A percentile compares a stretch with the other conserved stretches of the same genome.
These are phyloP conservation scores for Gaeumannomyces tritici DNA, from an alignment of 2,329 filamentous ascomycete species.

Conservation along the genomic window DNA sequence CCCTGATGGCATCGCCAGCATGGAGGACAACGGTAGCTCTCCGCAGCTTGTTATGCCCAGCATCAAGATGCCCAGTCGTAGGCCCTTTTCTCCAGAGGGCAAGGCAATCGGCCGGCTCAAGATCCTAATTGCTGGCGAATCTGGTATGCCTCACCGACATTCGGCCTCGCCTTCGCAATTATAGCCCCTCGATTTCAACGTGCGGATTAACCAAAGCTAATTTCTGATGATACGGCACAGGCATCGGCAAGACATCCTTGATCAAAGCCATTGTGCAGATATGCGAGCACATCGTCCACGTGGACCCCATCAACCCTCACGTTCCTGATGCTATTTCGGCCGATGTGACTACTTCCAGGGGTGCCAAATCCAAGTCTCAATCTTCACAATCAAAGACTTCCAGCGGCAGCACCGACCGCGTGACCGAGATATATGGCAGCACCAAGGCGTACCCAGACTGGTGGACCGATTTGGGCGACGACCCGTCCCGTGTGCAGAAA, in stretches of 20 bases:
- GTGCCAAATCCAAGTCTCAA: not conserved
- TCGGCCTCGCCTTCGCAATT: not conserved
- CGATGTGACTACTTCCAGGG: conserved; percentile 8
- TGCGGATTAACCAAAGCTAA: conserved; percentile 4
- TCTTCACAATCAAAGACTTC: conserved; percentile 7
- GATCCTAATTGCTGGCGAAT: conserved; percentile 73
- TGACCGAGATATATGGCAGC: conserved; percentile 67
- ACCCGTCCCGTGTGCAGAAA: conserved; percentile 33
- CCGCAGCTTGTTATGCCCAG: conserved; percentile 97
- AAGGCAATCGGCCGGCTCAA: conserved; percentile 80
- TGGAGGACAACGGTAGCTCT: conserved; percentile 38
- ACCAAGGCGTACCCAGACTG: conserved; percentile 80
- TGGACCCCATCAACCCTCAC: conserved; percentile 53
- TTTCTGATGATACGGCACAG: conserved; percentile 30
- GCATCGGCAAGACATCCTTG: conserved; percentile 79
- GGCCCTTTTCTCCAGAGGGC: conserved; percentile 83
- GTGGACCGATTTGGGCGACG: conserved; percentile 74
- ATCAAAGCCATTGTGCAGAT: conserved; percentile 79
- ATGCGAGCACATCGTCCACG: conserved; percentile 88
- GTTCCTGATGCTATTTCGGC: conserved; percentile 5
- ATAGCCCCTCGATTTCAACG: conserved; percentile 6
- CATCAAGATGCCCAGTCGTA: conserved; percentile 77
- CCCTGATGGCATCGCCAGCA: conserved; percentile 5
- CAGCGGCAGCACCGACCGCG: conserved; percentile 24
- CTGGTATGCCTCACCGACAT: conserved; percentile 38